Base-by-base conservation (phyloP, 306 rosid species). In the Pachyrhizus erosus region DNA sequence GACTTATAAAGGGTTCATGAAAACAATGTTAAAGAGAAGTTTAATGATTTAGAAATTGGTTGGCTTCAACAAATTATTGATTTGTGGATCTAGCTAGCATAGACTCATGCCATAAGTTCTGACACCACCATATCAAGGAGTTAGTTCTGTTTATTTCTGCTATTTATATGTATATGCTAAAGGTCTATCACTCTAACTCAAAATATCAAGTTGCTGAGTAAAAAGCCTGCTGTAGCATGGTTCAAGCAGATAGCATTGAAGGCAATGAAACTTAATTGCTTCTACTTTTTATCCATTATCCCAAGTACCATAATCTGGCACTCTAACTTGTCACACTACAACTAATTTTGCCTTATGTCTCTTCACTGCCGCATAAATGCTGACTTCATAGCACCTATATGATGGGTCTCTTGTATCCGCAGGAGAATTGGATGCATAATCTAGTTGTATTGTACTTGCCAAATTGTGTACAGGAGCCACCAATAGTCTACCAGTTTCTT, bases 161-260 rank as follows among this genome's bases (percentile, higher is more conserved):
- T 74, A 62, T 62, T 29, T 5, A 4, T 60, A 13, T 13, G 37
- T 13, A 27, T 27, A 61, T 61, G 34, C n/a, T 20, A 62, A 62
- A 29, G 40, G 3, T 61, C 21, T n/a, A 51, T 0, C 9, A 17
- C 60, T 33, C 3, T 33, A 62, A 62, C 70, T 7, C 42, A 62
- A 62, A 31, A 15, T n/a, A 62, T 6, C 43, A 31, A 64, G 45
- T 64, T 64, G 23, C 24, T 31, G 23, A 64, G 70, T n/a, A 29
- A 45, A 73, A 76, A 73, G 43, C 17, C 42, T 15, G 48, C 57
- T 77, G 62, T 14, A 61, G 72, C 61, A 71, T 78, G 64, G 9
- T 85, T 24, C 4, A 23, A 20, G 81, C 45, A 11, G 45, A 75
- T 66, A 46, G 61, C 61, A 65, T 40, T 12, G 26, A 24, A 7